Percentiles rank a stretch among this genome's conserved stretches.
These are phyloP conservation scores for Mycena rosella DNA, from an alignment of 768 basidiomycete genomes.

Conservation along the genomic window DNA sequence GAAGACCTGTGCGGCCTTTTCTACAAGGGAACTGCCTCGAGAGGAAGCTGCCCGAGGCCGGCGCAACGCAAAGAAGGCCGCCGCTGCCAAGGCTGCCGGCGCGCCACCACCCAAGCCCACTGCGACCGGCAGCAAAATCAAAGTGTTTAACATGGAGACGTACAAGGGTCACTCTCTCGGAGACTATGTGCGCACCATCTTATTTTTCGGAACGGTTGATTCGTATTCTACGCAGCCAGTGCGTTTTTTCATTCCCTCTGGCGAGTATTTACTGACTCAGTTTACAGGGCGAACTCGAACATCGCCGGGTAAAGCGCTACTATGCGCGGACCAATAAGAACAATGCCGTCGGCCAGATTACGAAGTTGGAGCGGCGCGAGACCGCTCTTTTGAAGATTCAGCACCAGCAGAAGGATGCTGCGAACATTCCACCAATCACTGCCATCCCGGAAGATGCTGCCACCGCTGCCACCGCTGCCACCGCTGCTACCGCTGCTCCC, in stretches of 20 bases:
- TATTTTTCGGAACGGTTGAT: conserved; percentile 44
- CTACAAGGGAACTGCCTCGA: conserved; percentile 49
- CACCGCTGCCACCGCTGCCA: neutral
- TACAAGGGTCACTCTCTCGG: conserved; percentile 45
- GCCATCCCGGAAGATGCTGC: too few relatives aligned
- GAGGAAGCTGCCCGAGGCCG: too few relatives aligned
- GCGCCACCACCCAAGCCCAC: neutral
- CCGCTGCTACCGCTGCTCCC: too few relatives aligned
- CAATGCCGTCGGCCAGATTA: too few relatives aligned
- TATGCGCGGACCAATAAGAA: too few relatives aligned
- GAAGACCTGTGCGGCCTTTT: conserved; percentile 37
- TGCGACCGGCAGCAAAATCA: conserved; percentile 32
- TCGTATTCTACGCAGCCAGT: conserved; percentile 49
- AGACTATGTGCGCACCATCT: conserved; percentile 42
- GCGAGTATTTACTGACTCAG: too few relatives aligned
- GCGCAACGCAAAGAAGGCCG: conserved; percentile 23
- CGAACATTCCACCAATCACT: neutral
- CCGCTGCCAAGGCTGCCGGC: conserved; percentile 9
- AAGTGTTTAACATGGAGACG: conserved; percentile 35
- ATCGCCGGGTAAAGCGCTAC: too few relatives aligned
- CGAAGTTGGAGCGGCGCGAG: conserved; percentile 34
- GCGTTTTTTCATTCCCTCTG: conserved; percentile 9
- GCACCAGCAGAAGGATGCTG: neutral
- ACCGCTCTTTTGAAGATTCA: conserved; percentile 26
- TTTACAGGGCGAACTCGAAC: too few relatives aligned